A percentile compares a stretch with the other conserved stretches of the same genome.
phyloP scores from a whole-genome alignment of 1,284 basidiomycete genomes.

The Inonotus obliquus region DNA sequence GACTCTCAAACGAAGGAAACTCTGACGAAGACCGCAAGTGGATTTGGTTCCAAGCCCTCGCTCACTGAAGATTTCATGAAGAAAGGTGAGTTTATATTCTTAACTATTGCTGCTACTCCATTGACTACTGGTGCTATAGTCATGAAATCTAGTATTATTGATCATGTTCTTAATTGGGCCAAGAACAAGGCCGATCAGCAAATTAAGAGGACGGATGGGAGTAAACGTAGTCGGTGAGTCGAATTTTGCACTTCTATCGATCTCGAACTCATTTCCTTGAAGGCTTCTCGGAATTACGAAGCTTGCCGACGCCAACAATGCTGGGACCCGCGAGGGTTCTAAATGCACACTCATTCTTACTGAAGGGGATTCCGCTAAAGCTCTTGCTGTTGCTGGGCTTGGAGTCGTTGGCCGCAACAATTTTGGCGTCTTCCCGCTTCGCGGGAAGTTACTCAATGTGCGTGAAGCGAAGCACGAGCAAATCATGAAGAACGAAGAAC shows the following conservation, averaged over 20 bases:
- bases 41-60: constrained; percentile 85
- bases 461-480: constrained; percentile 95
- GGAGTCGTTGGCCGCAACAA: constrained; percentile 94
- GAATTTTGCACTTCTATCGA: not conserved
- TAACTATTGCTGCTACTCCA: constrained; percentile 1
- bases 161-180: constrained; percentile 93
- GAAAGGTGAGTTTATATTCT: constrained; percentile 60
- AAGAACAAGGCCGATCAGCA: constrained; percentile 96
- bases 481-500: constrained; percentile 98
- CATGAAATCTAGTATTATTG: constrained; percentile 86
- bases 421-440: constrained; percentile 96
- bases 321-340: constrained; percentile 77
- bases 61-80: constrained; percentile 94
- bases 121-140: constrained; percentile 44
- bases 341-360: constrained; percentile 96
- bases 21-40: constrained; percentile 82
- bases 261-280: not conserved
- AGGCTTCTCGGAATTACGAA: constrained; percentile 91
- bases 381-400: constrained; percentile 91
- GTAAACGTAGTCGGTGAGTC: constrained; percentile 76
- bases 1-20: constrained; percentile 99
- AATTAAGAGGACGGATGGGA: constrained; percentile 96
- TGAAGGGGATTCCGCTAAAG: constrained; percentile 99
- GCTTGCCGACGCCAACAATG: constrained; percentile 97
- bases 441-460: constrained; percentile 96